A percentile compares a stretch with the other conserved stretches of the same genome.
Evolutionary conservation across 495 filamentous ascomycete species (phyloP).

Genomic region (Delitschia confertaspora): DNA sequence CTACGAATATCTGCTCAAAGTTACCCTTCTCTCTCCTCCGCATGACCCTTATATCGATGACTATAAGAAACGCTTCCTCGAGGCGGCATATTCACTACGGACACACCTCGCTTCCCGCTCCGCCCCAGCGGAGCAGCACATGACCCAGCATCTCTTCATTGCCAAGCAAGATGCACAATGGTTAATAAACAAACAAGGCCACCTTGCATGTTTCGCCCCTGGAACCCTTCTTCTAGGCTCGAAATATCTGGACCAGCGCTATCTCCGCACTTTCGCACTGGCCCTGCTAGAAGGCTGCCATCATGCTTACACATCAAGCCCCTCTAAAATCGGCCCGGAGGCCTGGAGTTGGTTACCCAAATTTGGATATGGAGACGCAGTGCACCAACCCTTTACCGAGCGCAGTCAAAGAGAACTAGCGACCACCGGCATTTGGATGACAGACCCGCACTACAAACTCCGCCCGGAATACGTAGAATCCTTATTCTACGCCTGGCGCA

Average conservation of each 20-base stretch:
- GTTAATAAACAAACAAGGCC: slow-evolving; percentile 26
- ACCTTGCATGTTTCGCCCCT: slow-evolving; percentile 30
- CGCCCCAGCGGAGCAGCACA: slow-evolving; percentile 18
- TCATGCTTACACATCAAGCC: slow-evolving; percentile 25
- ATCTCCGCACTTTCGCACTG: slow-evolving; percentile 24
- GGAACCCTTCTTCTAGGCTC: slow-evolving; percentile 28
- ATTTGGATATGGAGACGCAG: slow-evolving; percentile 10
- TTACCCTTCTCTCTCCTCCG: slow-evolving; percentile 25
- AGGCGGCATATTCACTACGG: slow-evolving; percentile 25
- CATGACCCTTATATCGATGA: slow-evolving; percentile 15
- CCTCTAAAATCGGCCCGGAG: slow-evolving; percentile 28
- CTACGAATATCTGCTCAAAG: slow-evolving; percentile 32
- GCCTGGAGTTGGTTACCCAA: slow-evolving; percentile 28
- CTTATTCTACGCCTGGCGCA: slow-evolving; percentile 32
- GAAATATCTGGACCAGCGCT: slow-evolving; percentile 10
- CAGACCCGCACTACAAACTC: slow-evolving; percentile 22
- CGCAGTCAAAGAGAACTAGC: slow-evolving; percentile 12
- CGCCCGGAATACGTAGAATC: slow-evolving; percentile 32
- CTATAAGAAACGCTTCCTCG: slow-evolving; percentile 23
- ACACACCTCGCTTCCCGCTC: slow-evolving; percentile 22
- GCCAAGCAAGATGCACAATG: slow-evolving; percentile 14
- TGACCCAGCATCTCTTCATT: slow-evolving; percentile 29
- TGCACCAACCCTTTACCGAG: slow-evolving; percentile 16
- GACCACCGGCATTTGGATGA: slow-evolving; percentile 23
- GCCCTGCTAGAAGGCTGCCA: slow-evolving; percentile 33